Evolutionary conservation across 768 basidiomycete species (phyloP).

Genomic region (Polyporus arcularius): DNA sequence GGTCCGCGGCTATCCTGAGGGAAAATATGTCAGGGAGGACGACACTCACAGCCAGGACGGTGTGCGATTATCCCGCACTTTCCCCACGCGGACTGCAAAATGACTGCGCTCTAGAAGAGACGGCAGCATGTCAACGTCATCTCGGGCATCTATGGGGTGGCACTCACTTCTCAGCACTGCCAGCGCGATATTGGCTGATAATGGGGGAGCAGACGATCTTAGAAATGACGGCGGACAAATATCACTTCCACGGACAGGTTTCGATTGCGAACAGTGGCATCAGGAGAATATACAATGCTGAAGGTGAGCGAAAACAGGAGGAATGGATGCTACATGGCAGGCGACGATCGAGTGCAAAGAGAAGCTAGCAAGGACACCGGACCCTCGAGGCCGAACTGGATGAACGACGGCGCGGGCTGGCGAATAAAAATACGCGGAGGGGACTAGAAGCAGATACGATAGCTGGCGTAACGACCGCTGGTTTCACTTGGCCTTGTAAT

Average conservation of each 20-base stretch:
- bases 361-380: background rate
- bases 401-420: background rate
- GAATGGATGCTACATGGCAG: conserved; percentile 11
- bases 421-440: conserved; percentile 8
- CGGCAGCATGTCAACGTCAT: background rate
- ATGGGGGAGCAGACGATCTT: background rate
- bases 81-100: background rate
- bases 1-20: background rate
- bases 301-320: conserved; percentile 1
- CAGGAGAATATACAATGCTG: conserved; percentile 14
- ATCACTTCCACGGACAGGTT: background rate
- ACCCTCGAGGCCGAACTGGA: background rate
- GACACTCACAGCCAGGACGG: background rate
- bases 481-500: conserved; percentile 98
- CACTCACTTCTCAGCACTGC: no score
- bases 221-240: background rate
- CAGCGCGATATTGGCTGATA: background rate
- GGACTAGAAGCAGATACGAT: conserved; percentile 82
- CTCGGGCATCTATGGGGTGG: background rate
- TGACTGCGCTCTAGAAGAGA: background rate
- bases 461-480: conserved; percentile 89
- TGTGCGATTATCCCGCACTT: conserved; percentile 8
- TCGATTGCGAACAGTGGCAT: background rate
- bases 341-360: background rate
- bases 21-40: background rate